These are phyloP conservation scores for Neophaeococcomyces aloes DNA, from an alignment of 2,329 filamentous ascomycete species.

Conservation along the genomic window DNA sequence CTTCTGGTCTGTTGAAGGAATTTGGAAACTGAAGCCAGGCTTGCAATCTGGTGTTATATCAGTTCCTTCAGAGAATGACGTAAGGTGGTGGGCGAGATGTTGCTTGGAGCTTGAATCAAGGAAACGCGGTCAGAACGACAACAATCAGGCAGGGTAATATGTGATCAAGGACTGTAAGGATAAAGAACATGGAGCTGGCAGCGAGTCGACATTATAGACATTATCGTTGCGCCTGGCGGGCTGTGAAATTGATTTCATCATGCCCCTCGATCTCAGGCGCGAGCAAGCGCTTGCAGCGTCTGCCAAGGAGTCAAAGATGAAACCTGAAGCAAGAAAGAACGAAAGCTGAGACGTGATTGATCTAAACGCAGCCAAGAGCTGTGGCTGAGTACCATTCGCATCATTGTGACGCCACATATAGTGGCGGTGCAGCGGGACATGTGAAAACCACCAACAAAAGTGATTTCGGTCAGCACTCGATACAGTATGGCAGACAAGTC, in stretches of 20 bases:
- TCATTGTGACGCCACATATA: neutral
- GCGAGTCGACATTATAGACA: neutral
- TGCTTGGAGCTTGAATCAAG: too few species aligned
- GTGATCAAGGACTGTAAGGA: neutral
- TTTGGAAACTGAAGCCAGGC: neutral
- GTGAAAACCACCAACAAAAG: neutral
- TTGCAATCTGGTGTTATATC: neutral
- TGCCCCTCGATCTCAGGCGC: slow-evolving; percentile 1
- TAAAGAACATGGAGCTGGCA: neutral
- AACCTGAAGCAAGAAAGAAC: neutral
- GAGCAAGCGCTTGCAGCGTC: neutral
- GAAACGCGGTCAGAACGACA: too few species aligned
- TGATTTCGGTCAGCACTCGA: neutral
- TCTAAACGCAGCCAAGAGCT: neutral
- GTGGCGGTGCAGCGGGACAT: neutral
- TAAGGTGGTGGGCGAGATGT: too few species aligned
- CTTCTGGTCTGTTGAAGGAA: neutral
- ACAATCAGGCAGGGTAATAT: too few species aligned
- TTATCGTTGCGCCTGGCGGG: neutral
- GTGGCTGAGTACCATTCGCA: neutral
- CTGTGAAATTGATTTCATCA: neutral
- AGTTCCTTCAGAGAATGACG: too few species aligned
- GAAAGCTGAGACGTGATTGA: neutral
- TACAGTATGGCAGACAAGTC: neutral
- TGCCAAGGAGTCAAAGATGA: neutral